Evolutionary conservation across 2,329 filamentous ascomycete species (phyloP).

Genomic region (Plenodomus lindquistii): DNA sequence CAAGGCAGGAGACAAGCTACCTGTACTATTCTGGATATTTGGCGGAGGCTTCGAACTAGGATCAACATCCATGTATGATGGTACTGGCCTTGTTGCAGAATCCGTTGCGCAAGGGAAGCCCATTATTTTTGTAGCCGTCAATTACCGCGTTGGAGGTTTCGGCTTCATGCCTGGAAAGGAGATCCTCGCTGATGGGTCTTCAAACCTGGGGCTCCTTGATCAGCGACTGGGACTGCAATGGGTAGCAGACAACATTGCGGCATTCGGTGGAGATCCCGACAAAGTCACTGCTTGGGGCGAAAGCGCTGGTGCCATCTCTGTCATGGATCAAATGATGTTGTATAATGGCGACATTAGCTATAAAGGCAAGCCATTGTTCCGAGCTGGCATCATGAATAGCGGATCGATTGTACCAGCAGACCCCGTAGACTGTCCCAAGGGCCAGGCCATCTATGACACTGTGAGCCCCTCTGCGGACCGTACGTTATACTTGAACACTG

Average conservation of each 20-base stretch:
- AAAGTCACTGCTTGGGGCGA: conserved; percentile 83
- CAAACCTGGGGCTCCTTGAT: conserved; percentile 74
- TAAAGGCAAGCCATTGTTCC: conserved; percentile 75
- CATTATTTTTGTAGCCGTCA: conserved; percentile 75
- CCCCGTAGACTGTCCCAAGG: conserved; percentile 67
- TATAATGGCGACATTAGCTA: conserved; percentile 74
- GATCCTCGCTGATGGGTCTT: conserved; percentile 66
- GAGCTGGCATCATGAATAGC: conserved; percentile 72
- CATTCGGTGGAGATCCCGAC: conserved; percentile 78
- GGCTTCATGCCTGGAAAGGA: conserved; percentile 74
- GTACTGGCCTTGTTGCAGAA: conserved; percentile 43
- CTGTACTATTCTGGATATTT: conserved; percentile 55
- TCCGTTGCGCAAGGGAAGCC: conserved; percentile 60
- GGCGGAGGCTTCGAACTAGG: conserved; percentile 49
- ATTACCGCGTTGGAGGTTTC: conserved; percentile 76
- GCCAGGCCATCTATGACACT: conserved; percentile 61
- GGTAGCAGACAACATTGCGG: conserved; percentile 75
- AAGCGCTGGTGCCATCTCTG: conserved; percentile 62
- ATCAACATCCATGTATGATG: conserved; percentile 47
- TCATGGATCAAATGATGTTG: conserved; percentile 74
- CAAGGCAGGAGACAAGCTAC: conserved; percentile 45
- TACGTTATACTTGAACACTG: conserved; percentile 56
- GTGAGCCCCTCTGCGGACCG: conserved; percentile 25
- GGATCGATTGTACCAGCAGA: conserved; percentile 46
- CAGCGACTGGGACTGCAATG: conserved; percentile 74